phyloP scores from a whole-genome alignment of 371 early-diverging fungal species.

The Syncephalastrum contaminatum region DNA sequence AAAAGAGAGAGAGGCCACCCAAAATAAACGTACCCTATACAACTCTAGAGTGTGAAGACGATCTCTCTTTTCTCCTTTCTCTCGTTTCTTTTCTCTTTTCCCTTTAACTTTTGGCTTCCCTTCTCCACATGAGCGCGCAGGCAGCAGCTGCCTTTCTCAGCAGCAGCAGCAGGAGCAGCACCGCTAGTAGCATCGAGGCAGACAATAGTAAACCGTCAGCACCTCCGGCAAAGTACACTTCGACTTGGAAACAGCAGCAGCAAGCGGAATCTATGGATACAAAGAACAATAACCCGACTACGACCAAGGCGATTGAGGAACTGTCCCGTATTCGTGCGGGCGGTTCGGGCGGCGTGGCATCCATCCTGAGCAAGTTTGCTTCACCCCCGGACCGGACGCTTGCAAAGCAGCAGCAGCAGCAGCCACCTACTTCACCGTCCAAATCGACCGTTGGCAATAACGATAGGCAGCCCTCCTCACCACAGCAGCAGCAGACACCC shows the following conservation, averaged over 20 bases:
- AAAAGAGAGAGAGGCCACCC: too few relatives aligned
- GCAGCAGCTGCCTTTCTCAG: slow-evolving; percentile 42
- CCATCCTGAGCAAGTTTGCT: slow-evolving; percentile 23
- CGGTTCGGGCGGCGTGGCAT: slow-evolving; percentile 16
- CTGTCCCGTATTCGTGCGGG: slow-evolving; percentile 12
- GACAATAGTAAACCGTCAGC: not conserved
- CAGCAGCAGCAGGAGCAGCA: slow-evolving; percentile 3
- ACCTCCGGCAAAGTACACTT: slow-evolving; percentile 1
- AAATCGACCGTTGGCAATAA: slow-evolving; percentile 2
- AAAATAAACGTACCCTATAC: not conserved
- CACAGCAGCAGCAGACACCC: slow-evolving; percentile 1
- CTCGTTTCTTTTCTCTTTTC: slow-evolving; percentile 10
- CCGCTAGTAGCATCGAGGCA: slow-evolving; percentile 7
- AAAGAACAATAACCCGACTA: slow-evolving; percentile 10
- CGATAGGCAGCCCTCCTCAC: not conserved
- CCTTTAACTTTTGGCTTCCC: slow-evolving; percentile 3
- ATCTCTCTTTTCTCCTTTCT: slow-evolving; percentile 6
- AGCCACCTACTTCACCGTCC: too few relatives aligned
- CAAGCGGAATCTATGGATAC: not conserved
- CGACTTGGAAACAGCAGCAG: not conserved
- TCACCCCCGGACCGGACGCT: not conserved
- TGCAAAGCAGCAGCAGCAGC: slow-evolving; percentile 3
- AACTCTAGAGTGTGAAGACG: not conserved
- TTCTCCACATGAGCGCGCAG: slow-evolving; percentile 37
- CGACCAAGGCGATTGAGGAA: slow-evolving; percentile 10